Evolutionary conservation across 257 asterid species (phyloP).

Genomic region (Rhazya stricta): DNA sequence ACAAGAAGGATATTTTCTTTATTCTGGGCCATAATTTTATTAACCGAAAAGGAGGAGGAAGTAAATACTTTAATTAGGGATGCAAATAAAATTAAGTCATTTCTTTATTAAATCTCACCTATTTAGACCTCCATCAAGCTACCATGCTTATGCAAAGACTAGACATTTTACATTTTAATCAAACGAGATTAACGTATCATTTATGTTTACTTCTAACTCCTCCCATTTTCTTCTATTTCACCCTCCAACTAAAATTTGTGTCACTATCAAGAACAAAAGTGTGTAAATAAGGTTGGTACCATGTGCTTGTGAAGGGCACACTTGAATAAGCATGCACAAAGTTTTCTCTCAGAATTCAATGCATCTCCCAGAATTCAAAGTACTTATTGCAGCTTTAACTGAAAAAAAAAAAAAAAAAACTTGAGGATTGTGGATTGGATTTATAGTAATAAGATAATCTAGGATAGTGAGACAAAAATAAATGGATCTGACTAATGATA

Average conservation of each 20-base stretch:
- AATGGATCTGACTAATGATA: slow-evolving; percentile 32
- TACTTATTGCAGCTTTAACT: neutral
- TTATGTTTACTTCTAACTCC: too few relatives aligned
- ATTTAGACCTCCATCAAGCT: too few relatives aligned
- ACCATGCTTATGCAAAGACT: too few relatives aligned
- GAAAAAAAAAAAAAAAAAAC: too few relatives aligned
- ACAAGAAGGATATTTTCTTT: too few relatives aligned
- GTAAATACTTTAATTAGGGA: too few relatives aligned
- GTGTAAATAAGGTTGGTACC: slow-evolving; percentile 2
- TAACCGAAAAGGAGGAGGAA: too few relatives aligned
- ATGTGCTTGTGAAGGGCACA: neutral
- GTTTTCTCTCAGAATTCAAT: neutral
- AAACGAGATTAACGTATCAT: too few relatives aligned
- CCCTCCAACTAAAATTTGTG: neutral
- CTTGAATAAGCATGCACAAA: neutral
- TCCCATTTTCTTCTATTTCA: neutral
- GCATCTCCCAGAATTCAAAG: neutral
- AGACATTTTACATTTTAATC: too few relatives aligned
- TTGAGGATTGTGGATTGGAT: slow-evolving; percentile 4
- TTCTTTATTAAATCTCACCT: too few relatives aligned
- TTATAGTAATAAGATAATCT: neutral
- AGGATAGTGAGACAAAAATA: slow-evolving; percentile 21
- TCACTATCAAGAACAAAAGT: neutral
- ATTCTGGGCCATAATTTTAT: too few relatives aligned
- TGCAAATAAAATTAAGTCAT: too few relatives aligned